Evolutionary conservation across 129 eudicot genomes (phyloP).

Genomic region (Saposhnikovia divaricata): DNA sequence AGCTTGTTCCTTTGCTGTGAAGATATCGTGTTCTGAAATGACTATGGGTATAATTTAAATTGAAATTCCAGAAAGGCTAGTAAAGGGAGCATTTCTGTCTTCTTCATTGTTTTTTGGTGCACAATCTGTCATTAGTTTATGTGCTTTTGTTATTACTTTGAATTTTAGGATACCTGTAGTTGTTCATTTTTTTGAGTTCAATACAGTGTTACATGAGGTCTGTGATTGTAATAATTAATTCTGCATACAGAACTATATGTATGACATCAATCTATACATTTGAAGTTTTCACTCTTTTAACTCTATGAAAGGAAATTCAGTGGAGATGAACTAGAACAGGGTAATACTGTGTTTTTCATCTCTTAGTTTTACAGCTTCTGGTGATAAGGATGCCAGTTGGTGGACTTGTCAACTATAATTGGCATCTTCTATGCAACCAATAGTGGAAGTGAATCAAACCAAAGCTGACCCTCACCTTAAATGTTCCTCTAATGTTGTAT

Average conservation of each 20-base stretch:
- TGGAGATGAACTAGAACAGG: conserved; percentile 5
- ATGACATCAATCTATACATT: conserved; percentile 6
- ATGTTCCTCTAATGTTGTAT: conserved; percentile 54
- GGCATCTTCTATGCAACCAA: conserved; percentile 67
- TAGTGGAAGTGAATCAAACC: conserved; percentile 65
- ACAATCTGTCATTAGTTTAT: not conserved
- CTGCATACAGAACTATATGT: not conserved
- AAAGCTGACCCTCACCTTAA: conserved; percentile 50
- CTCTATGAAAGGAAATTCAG: conserved; percentile 15
- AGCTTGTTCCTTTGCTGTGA: too few relatives aligned
- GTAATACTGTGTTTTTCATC: conserved; percentile 29
- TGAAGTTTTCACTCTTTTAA: conserved; percentile 9
- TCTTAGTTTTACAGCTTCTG: conserved; percentile 60
- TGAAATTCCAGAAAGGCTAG: not conserved
- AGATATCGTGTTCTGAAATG: too few relatives aligned
- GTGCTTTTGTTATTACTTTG: too few relatives aligned
- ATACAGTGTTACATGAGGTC: not conserved
- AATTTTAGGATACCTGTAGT: too few relatives aligned
- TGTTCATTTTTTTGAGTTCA: too few relatives aligned
- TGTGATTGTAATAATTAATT: not conserved
- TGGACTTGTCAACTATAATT: conserved; percentile 83
- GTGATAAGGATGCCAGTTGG: conserved; percentile 63
- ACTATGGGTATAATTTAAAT: not conserved
- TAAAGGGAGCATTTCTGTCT: not conserved
- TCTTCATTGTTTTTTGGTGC: not conserved